Evolutionary conservation across 352 stramenopile genomes (phyloP).

Genomic region (Globisporangium cylindrosporum): DNA sequence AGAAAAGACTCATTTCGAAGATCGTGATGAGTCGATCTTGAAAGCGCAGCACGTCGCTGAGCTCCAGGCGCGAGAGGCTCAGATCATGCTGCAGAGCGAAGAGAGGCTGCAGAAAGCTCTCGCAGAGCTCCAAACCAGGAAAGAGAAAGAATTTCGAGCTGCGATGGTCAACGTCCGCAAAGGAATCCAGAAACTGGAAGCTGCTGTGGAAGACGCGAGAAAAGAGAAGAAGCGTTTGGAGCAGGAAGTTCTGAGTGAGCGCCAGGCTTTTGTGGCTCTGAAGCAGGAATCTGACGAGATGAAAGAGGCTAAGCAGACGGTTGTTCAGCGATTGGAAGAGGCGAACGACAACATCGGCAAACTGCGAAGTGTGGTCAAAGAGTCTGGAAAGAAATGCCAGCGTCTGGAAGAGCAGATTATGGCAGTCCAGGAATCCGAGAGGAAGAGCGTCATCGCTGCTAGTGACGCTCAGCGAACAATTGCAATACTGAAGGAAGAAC

Average conservation of each 20-base stretch:
- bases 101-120: conserved; percentile 50
- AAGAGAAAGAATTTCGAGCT: conserved; percentile 60
- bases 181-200: conserved; percentile 68
- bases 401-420: conserved; percentile 30
- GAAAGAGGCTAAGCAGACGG: conserved; percentile 38
- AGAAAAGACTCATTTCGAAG: conserved; percentile 10
- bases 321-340: conserved; percentile 62
- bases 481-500: conserved; percentile 20
- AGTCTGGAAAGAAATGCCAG: conserved; percentile 33
- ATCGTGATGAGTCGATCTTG: conserved; percentile 29
- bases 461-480: conserved; percentile 3
- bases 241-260: conserved; percentile 46
- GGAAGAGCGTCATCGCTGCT: conserved; percentile 13
- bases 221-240: conserved; percentile 51
- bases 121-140: conserved; percentile 58
- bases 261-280: conserved; percentile 48
- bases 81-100: conserved; percentile 47
- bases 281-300: conserved; percentile 52
- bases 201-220: conserved; percentile 40
- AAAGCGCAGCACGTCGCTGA: conserved; percentile 57
- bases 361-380: conserved; percentile 49
- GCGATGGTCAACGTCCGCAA: conserved; percentile 75
- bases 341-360: conserved; percentile 66
- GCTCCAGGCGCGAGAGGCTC: conserved; percentile 47
- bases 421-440: conserved; percentile 16